Conservation (phyloP, 306 rosid genomes). For the Abrus pulchellus region DNA sequence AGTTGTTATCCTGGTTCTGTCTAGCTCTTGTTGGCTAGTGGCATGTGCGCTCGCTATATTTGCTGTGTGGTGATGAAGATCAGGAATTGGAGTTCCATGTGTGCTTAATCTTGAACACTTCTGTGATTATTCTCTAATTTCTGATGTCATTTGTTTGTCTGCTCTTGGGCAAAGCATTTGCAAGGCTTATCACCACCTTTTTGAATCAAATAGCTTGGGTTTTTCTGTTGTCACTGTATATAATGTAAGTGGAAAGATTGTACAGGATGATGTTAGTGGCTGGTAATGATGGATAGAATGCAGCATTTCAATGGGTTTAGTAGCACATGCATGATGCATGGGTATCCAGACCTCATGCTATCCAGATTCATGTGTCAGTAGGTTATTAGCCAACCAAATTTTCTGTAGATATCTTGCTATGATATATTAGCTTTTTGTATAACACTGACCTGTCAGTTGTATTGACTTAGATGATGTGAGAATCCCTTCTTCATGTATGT, state of each 20-base stretch:
- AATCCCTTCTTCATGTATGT: not conserved
- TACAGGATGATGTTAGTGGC: constrained; percentile 45
- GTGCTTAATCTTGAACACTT: constrained; percentile 38
- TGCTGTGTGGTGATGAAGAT: constrained; percentile 40
- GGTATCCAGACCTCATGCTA: not conserved
- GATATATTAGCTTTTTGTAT: not conserved
- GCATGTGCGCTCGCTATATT: constrained; percentile 40
- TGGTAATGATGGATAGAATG: constrained; percentile 42
- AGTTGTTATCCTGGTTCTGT: constrained; percentile 30
- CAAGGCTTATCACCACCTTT: constrained; percentile 25
- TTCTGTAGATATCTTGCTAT: not conserved
- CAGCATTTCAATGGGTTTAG: not conserved
- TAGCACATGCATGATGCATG: not conserved
- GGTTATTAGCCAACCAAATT: not conserved
- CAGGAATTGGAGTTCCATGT: constrained; percentile 32
- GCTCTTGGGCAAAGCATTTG: constrained; percentile 39
- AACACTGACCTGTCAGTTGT: not conserved
- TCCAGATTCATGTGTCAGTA: not conserved
- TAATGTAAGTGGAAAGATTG: constrained; percentile 47
- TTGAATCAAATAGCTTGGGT: constrained; percentile 41
- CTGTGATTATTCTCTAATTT: constrained; percentile 38
- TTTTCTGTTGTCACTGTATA: constrained; percentile 48
- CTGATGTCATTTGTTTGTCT: constrained; percentile 38
- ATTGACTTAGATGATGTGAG: not conserved
- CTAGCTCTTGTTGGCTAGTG: constrained; percentile 41